phyloP scores from a whole-genome alignment of 2,329 filamentous ascomycete genomes.

The Orbilia quercus region DNA sequence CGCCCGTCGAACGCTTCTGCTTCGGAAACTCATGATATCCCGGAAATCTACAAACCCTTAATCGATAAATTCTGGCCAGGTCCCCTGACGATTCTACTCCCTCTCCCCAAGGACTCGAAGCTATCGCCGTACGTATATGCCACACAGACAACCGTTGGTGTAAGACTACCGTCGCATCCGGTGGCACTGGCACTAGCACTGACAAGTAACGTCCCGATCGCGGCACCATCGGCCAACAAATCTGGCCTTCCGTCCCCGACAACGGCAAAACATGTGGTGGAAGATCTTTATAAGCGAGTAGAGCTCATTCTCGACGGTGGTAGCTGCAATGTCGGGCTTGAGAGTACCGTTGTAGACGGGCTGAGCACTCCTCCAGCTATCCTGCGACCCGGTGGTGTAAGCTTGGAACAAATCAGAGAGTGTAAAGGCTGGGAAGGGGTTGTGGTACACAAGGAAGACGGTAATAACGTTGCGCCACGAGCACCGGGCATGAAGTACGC shows the following conservation, averaged over 20 bases:
- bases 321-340: conserved; percentile 85
- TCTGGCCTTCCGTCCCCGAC: conserved; percentile 94
- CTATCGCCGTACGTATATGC: conserved; percentile 94
- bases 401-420: conserved; percentile 78
- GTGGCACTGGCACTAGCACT: conserved; percentile 90
- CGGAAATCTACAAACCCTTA: conserved; percentile 79
- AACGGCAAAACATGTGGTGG: conserved; percentile 84
- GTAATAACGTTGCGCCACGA: conserved; percentile 72
- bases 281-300: conserved; percentile 85
- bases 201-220: conserved; percentile 79
- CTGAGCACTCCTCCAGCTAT: conserved; percentile 82
- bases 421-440: conserved; percentile 85
- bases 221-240: conserved; percentile 92
- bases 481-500: conserved; percentile 99
- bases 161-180: conserved; percentile 84
- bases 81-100: conserved; percentile 88
- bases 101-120: conserved; percentile 74
- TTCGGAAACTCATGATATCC: conserved; percentile 66
- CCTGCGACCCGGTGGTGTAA: conserved; percentile 85
- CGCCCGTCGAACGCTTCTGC: conserved; percentile 60
- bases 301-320: conserved; percentile 90
- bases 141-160: conserved; percentile 84
- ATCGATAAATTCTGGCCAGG: conserved; percentile 93
- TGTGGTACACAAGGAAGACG: conserved; percentile 35
- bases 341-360: conserved; percentile 96